Conservation (phyloP, 257 asterid species). For the Coffea eugenioides region DNA sequence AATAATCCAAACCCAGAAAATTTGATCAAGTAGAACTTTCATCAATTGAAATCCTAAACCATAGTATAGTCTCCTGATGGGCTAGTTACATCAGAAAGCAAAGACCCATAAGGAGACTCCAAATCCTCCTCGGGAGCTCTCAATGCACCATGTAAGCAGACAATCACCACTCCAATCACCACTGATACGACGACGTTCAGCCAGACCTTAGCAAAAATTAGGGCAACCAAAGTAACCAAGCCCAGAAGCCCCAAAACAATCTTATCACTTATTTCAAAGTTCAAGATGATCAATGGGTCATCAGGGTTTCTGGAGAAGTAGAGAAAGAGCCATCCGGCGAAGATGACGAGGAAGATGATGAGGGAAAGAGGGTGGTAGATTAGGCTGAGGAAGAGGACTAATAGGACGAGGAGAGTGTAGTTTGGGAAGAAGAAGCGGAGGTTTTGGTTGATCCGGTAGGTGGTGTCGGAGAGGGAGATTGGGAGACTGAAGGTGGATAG, state of each 20-base stretch:
- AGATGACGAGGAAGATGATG: slow-evolving; percentile 57
- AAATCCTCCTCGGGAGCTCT: slow-evolving; percentile 75
- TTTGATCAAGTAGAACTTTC: background rate
- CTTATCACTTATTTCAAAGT: slow-evolving; percentile 54
- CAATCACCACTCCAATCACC: slow-evolving; percentile 48
- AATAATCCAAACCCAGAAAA: background rate
- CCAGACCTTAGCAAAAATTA: slow-evolving; percentile 67
- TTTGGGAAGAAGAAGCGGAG: slow-evolving; percentile 68
- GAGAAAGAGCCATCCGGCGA: slow-evolving; percentile 37
- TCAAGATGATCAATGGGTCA: slow-evolving; percentile 57
- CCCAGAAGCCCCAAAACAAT: slow-evolving; percentile 44
- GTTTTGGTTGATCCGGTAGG: slow-evolving; percentile 68
- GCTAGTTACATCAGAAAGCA: slow-evolving; percentile 71
- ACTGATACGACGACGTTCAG: slow-evolving; percentile 43
- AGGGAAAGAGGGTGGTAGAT: slow-evolving; percentile 62
- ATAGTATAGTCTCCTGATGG: slow-evolving; percentile 62
- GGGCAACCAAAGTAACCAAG: slow-evolving; percentile 48
- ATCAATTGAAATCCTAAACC: background rate
- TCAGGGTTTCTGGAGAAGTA: slow-evolving; percentile 30
- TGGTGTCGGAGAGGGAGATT: slow-evolving; percentile 75
- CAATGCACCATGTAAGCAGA: slow-evolving; percentile 59
- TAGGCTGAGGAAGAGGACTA: slow-evolving; percentile 59
- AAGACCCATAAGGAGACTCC: slow-evolving; percentile 80
- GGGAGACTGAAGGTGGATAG: slow-evolving; percentile 63
- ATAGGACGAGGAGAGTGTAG: slow-evolving; percentile 50